A percentile compares a stretch with the other conserved stretches of the same genome.
These are phyloP conservation scores for Leccinum colubrinum DNA, from an alignment of 1,284 basidiomycete species.

Conservation along the genomic window DNA sequence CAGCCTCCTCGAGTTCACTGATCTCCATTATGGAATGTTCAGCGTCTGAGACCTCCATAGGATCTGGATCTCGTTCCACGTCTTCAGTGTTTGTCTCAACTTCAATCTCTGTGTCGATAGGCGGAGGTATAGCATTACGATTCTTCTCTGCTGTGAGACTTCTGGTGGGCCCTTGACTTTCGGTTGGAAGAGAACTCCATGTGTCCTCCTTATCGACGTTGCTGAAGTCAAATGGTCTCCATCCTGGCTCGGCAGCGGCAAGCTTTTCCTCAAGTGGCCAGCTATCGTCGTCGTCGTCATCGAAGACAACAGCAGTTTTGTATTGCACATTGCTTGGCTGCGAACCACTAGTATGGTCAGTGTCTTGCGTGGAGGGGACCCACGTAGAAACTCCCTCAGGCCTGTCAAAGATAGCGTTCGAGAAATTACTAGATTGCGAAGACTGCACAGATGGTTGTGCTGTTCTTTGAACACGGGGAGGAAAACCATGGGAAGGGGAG, in stretches of 20 bases:
- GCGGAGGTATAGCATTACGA: slow-evolving; percentile 10
- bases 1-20: slow-evolving; percentile 41
- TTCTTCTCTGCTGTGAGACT: slow-evolving; percentile 18
- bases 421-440: slow-evolving; percentile 49
- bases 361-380: neutral
- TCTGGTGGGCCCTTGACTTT: slow-evolving; percentile 42
- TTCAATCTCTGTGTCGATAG: slow-evolving; percentile 11
- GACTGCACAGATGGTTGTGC: slow-evolving; percentile 48
- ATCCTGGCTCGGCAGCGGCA: slow-evolving; percentile 45
- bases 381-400: neutral
- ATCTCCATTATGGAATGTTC: slow-evolving; percentile 34
- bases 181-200: slow-evolving; percentile 66
- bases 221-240: slow-evolving; percentile 49
- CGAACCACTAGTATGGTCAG: slow-evolving; percentile 41
- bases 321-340: slow-evolving; percentile 32
- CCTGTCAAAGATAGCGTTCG: slow-evolving; percentile 50
- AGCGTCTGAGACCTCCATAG: slow-evolving; percentile 28
- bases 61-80: slow-evolving; percentile 36
- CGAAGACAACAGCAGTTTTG: slow-evolving; percentile 43
- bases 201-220: slow-evolving; percentile 57
- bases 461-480: slow-evolving; percentile 15
- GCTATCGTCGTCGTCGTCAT: slow-evolving; percentile 68
- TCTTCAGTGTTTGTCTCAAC: slow-evolving; percentile 13
- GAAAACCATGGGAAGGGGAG: slow-evolving; percentile 29
- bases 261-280: slow-evolving; percentile 71